Base-by-base conservation (phyloP, 805 yeast species). In the Candida methanosorbosa region DNA sequence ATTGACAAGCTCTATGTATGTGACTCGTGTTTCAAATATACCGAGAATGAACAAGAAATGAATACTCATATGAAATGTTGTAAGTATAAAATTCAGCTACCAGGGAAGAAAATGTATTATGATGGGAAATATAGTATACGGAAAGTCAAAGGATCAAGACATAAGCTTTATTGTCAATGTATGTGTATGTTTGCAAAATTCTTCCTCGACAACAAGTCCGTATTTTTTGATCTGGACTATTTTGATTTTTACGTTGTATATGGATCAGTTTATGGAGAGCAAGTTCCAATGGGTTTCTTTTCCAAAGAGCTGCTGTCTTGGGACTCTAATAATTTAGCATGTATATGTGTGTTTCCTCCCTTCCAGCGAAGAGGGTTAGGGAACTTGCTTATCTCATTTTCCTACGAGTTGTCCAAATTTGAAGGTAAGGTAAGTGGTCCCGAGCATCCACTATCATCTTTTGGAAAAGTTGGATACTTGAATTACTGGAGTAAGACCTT, bases 261-360 rank as follows among this genome's bases (percentile, higher is more conserved):
- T 51, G 80, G 82, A 18, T 56, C 55, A 2, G 62, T 64, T 18
- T 50, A 52, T 25, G 59, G 59, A 2, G 48, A 33, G 34, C 64
- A 40, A 42, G 59, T 44, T 53, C 88, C 90, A 2, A 78, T 88
- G 80, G 98, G 97, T 1, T 92, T 86, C 52, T 92, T 86, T 50
- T 87, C 97, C 12, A 83, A 84, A 46, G 98, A 92, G 49, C 61
- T 81, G 29, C 61, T 81, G 0, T 78, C 95, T 0, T 75, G 77
- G 70, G 90, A 83, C 35, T 69, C 75, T 34, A 84, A 88, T 54
- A 92, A 90, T 51, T 62, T 92, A 26, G 96, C 97, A 0, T 92
- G 97, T 51, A 82, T 92, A 11, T 67, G 92, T 43, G 76, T 86
- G 4, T 83, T 92, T 41, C 98, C 98, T 1, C 96, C 96, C 3